Percentiles rank a stretch among this genome's conserved stretches.
phyloP scores from a whole-genome alignment of 2,329 filamentous ascomycete genomes.

The Microcyclosporella mali region DNA sequence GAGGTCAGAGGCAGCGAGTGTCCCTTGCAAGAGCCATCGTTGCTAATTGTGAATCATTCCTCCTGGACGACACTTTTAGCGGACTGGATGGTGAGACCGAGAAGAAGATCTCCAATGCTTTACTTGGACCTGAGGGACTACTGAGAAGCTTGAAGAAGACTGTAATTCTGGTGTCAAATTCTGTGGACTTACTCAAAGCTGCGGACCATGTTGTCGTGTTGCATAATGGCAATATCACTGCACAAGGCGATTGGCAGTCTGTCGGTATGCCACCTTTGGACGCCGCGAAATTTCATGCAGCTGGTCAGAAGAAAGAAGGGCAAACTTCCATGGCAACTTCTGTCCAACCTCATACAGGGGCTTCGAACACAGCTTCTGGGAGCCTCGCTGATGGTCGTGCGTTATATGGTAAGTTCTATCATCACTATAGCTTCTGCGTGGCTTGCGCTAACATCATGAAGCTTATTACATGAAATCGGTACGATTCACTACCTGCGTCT shows the following conservation, averaged over 20 bases:
- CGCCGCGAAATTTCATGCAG: too few species aligned
- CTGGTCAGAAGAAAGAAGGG: too few species aligned
- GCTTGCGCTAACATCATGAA: neutral
- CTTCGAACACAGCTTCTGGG: too few species aligned
- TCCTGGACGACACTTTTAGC: constrained; percentile 34
- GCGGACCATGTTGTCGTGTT: constrained; percentile 44
- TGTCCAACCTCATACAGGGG: too few species aligned
- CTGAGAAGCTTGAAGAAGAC: constrained; percentile 19
- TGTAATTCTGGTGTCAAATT: constrained; percentile 39
- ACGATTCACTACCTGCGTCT: neutral
- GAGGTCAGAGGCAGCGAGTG: constrained; percentile 31
- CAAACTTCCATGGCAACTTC: too few species aligned
- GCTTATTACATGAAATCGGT: neutral
- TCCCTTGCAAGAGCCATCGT: constrained; percentile 32
- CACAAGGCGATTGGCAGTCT: constrained; percentile 34
- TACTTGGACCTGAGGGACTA: constrained; percentile 9
- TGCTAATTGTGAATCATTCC: constrained; percentile 27
- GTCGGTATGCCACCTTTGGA: too few species aligned
- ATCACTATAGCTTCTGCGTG: too few species aligned
- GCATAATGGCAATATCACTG: constrained; percentile 36
- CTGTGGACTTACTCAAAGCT: constrained; percentile 36
- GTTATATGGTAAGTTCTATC: neutral
- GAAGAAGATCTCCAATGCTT: constrained; percentile 28
- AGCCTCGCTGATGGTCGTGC: neutral
- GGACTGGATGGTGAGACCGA: constrained; percentile 32